phyloP scores from a whole-genome alignment of 2,329 filamentous ascomycete species.

The Cercospora sp. region DNA sequence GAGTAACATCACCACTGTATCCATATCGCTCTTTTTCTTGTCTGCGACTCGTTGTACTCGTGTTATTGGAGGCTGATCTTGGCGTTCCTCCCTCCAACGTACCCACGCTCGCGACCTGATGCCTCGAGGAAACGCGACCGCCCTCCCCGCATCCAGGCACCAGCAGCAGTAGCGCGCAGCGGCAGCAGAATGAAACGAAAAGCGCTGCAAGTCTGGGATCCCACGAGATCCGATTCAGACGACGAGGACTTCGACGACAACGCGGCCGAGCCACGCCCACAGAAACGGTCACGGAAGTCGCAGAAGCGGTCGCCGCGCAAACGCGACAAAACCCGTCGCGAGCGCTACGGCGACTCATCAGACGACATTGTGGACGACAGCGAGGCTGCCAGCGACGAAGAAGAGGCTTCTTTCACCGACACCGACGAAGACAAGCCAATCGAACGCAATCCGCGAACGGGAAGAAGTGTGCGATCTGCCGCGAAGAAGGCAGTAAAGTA shows the following conservation, averaged over 20 bases:
- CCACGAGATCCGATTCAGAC: slow-evolving; percentile 40
- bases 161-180: slow-evolving; percentile 1
- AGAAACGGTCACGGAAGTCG: slow-evolving; percentile 32
- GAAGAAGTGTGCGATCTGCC: slow-evolving; percentile 57
- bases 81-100: background rate
- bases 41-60: background rate
- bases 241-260: slow-evolving; percentile 40
- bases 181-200: slow-evolving; percentile 40
- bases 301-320: slow-evolving; percentile 28
- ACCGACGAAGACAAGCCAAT: slow-evolving; percentile 51
- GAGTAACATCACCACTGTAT: background rate
- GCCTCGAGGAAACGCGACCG: slow-evolving; percentile 2
- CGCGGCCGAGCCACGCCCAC: slow-evolving; percentile 28
- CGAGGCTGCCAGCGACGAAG: slow-evolving; percentile 44
- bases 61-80: background rate
- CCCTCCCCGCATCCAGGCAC: background rate
- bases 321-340: slow-evolving; percentile 39
- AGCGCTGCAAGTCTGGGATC: slow-evolving; percentile 39
- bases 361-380: slow-evolving; percentile 44
- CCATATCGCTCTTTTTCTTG: background rate
- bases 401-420: slow-evolving; percentile 46
- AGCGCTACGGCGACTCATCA: slow-evolving; percentile 47
- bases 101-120: background rate
- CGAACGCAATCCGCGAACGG: slow-evolving; percentile 57
- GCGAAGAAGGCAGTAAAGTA: slow-evolving; percentile 57